These are phyloP conservation scores for Pezicula rhizophila DNA, from an alignment of 2,329 filamentous ascomycete species.

Conservation along the genomic window DNA sequence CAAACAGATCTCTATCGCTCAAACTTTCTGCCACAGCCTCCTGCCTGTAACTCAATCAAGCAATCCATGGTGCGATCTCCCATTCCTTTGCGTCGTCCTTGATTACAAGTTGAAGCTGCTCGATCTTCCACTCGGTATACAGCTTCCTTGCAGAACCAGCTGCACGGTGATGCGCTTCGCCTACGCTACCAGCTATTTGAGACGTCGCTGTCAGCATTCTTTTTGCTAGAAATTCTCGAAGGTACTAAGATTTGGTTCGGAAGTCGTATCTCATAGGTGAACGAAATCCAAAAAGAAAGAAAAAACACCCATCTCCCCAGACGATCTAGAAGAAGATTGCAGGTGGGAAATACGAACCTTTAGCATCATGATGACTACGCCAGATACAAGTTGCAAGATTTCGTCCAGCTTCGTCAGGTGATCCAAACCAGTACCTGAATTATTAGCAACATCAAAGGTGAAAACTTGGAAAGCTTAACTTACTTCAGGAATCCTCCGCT, in stretches of 20 bases:
- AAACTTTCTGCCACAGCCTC: neutral
- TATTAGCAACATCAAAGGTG: neutral
- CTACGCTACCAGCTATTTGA: slow-evolving; percentile 43
- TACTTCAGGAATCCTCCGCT: slow-evolving; percentile 79
- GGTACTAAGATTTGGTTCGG: too few relatives aligned
- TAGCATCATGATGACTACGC: slow-evolving; percentile 54
- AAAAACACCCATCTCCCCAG: too few relatives aligned
- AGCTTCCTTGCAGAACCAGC: slow-evolving; percentile 57
- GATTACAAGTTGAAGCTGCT: slow-evolving; percentile 64
- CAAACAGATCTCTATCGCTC: neutral
- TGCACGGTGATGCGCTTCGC: slow-evolving; percentile 57
- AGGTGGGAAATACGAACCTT: slow-evolving; percentile 9
- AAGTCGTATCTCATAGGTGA: too few relatives aligned
- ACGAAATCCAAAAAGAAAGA: too few relatives aligned
- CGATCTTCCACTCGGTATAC: slow-evolving; percentile 64
- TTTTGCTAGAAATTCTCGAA: too few relatives aligned
- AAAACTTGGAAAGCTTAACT: slow-evolving; percentile 4
- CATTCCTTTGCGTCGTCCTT: slow-evolving; percentile 58
- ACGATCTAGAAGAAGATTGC: too few relatives aligned
- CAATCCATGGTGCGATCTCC: slow-evolving; percentile 55
- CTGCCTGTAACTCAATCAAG: slow-evolving; percentile 12
- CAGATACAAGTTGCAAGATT: slow-evolving; percentile 80
- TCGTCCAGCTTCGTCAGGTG: slow-evolving; percentile 58
- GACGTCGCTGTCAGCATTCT: too few relatives aligned
- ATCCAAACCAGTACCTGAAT: slow-evolving; percentile 78